A percentile compares a stretch with the other conserved stretches of the same genome.
Evolutionary conservation across 2,329 filamentous ascomycete genomes (phyloP).

Genomic region (Colletotrichum siamense): DNA sequence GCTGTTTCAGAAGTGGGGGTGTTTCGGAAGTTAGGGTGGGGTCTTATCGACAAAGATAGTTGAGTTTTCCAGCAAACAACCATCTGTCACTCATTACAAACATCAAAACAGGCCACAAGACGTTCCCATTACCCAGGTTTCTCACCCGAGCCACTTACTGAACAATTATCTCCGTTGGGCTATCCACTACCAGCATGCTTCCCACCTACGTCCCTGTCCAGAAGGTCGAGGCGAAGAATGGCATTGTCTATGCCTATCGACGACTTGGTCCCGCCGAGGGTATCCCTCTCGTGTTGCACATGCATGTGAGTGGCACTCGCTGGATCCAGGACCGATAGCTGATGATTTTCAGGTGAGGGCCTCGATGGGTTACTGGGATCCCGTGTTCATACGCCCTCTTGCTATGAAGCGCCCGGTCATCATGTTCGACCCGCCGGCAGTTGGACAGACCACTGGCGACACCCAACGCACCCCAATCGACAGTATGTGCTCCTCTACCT

Average conservation of each 20-base stretch:
- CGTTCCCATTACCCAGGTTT: not conserved
- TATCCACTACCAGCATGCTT: not conserved
- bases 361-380: constrained; percentile 14
- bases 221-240: not conserved
- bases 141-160: not conserved
- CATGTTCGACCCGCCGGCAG: constrained; percentile 10
- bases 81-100: not conserved
- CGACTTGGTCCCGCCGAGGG: not conserved
- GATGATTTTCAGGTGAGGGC: not conserved
- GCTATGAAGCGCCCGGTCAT: constrained; percentile 1
- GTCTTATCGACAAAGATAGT: not conserved
- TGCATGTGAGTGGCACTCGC: not conserved
- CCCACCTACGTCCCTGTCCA: constrained; percentile 6
- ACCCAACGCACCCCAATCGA: not conserved
- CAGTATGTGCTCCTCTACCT: not conserved
- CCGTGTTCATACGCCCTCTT: not conserved
- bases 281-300: constrained; percentile 7
- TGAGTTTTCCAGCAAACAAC: not conserved
- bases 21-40: no score
- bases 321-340: not conserved
- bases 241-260: constrained; percentile 8
- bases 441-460: not conserved
- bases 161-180: not conserved
- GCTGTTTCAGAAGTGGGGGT: no score
- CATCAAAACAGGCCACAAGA: not conserved